Evolutionary conservation across 495 filamentous ascomycete genomes (phyloP).

Genomic region (Hypomontagnella monticulosa): DNA sequence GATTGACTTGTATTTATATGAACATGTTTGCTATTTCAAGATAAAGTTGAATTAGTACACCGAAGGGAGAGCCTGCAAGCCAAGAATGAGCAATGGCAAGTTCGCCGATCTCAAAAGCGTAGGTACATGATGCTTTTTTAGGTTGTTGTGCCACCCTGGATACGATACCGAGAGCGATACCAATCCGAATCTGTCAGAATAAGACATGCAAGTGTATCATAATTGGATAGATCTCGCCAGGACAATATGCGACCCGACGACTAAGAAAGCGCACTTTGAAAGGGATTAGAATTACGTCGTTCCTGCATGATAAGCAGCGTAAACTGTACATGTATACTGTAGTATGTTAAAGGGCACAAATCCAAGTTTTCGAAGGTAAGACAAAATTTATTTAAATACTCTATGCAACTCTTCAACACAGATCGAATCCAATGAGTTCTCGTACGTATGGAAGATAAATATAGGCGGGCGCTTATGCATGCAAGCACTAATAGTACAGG

Average conservation of each 20-base stretch:
- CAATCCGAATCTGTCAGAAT: neutral
- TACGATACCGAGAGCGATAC: conserved; percentile 34
- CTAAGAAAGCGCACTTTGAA: neutral
- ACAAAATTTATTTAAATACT: no score
- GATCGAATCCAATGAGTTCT: no score
- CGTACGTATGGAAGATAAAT: no score
- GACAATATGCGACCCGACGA: neutral
- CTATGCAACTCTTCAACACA: no score
- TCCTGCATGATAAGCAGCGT: conserved; percentile 18
- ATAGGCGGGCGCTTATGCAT: no score
- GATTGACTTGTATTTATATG: conserved; percentile 24
- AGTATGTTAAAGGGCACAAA: no score
- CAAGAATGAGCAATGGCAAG: conserved; percentile 13
- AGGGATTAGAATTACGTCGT: neutral
- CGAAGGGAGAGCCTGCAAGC: conserved; percentile 12
- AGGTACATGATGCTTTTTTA: neutral
- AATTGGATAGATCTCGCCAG: conserved; percentile 7
- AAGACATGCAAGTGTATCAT: neutral
- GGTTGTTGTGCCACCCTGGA: conserved; percentile 9
- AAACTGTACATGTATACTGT: no score
- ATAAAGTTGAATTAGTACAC: conserved; percentile 6
- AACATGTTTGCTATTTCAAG: neutral
- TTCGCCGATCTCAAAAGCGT: conserved; percentile 20
- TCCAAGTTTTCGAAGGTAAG: no score
- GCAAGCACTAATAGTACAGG: no score